Conservation (phyloP, 805 yeast species). For the Starmera pachycereana region DNA sequence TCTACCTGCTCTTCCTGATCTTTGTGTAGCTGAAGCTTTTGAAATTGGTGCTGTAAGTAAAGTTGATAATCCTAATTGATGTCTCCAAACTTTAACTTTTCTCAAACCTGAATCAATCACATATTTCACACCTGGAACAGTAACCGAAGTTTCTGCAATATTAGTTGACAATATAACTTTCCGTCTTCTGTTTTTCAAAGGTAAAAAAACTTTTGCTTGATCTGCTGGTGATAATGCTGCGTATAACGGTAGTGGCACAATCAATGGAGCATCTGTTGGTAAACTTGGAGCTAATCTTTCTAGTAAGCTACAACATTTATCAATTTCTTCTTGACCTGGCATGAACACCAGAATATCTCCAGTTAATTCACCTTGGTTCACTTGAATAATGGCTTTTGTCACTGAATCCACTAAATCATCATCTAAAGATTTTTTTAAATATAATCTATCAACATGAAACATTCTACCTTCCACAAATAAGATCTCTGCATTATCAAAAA, state of each 20-base stretch:
- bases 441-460: constrained; percentile 70
- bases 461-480: constrained; percentile 83
- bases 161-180: constrained; percentile 89
- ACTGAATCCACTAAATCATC: constrained; percentile 71
- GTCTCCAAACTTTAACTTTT: constrained; percentile 92
- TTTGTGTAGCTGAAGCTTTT: constrained; percentile 86
- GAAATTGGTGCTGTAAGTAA: constrained; percentile 87
- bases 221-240: constrained; percentile 86
- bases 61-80: constrained; percentile 86
- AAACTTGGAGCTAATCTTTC: constrained; percentile 51
- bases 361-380: constrained; percentile 59
- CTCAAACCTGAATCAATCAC: constrained; percentile 90
- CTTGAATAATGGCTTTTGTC: constrained; percentile 63
- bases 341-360: constrained; percentile 92
- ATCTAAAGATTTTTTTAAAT: constrained; percentile 53
- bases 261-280: constrained; percentile 64
- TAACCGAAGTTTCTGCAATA: constrained; percentile 95
- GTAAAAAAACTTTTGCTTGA: constrained; percentile 72
- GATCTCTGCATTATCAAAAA: constrained; percentile 74
- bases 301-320: constrained; percentile 60
- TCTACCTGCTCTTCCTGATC: constrained; percentile 99
- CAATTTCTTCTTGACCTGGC: constrained; percentile 97
- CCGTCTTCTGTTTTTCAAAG: constrained; percentile 54
- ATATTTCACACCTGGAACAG: constrained; percentile 88
- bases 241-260: constrained; percentile 77